phyloP scores from a whole-genome alignment of 345 rosid genomes.

The Salix exigua region DNA sequence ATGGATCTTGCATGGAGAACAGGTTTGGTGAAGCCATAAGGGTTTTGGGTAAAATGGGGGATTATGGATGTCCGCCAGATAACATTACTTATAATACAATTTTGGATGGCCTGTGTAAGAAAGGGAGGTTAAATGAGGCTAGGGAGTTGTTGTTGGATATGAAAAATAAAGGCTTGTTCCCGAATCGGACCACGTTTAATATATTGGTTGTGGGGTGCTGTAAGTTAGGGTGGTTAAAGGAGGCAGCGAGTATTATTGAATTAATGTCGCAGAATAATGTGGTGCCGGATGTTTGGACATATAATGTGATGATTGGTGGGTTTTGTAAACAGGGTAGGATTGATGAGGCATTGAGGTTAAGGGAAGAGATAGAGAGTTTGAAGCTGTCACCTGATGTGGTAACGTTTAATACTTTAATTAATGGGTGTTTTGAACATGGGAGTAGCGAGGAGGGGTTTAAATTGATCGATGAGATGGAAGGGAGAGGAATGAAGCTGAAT shows the following conservation, averaged over 20 bases:
- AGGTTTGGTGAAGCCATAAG: constrained; percentile 50
- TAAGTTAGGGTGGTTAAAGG: constrained; percentile 68
- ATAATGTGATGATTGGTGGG: constrained; percentile 64
- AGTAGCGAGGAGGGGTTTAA: constrained; percentile 42
- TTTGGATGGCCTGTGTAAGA: constrained; percentile 64
- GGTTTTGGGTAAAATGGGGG: constrained; percentile 51
- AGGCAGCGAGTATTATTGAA: constrained; percentile 59
- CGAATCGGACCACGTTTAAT: constrained; percentile 54
- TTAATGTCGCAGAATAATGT: constrained; percentile 56
- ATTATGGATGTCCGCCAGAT: constrained; percentile 56
- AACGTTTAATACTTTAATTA: constrained; percentile 72
- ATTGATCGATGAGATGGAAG: constrained; percentile 61
- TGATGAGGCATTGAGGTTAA: constrained; percentile 54
- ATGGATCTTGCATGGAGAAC: constrained; percentile 65
- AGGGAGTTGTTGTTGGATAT: constrained; percentile 61
- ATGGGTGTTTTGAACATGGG: constrained; percentile 59
- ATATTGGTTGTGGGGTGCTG: constrained; percentile 68
- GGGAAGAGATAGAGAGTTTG: constrained; percentile 61
- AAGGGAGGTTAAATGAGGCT: constrained; percentile 64
- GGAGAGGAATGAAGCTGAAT: constrained; percentile 52
- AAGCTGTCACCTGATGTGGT: constrained; percentile 71
- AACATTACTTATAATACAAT: constrained; percentile 66
- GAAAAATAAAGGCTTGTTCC: constrained; percentile 58
- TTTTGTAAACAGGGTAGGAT: constrained; percentile 53
- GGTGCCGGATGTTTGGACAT: constrained; percentile 63